phyloP scores from a whole-genome alignment of 2,329 filamentous ascomycete genomes.

The Scytalidium lignicola region DNA sequence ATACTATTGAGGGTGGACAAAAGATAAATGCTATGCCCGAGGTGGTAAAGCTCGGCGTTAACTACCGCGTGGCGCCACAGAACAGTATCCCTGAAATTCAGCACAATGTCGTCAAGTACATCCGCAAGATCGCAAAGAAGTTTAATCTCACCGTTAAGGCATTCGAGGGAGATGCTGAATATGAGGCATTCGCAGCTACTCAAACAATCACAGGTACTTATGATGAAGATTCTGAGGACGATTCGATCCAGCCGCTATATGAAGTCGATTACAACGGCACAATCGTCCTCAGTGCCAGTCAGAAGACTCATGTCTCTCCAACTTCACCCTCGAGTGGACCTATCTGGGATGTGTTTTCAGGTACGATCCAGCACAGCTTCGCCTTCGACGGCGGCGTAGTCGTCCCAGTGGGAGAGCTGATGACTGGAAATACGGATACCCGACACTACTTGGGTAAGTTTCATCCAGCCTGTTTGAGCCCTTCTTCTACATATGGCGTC shows the following conservation, averaged over 20 bases:
- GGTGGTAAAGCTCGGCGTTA: conserved; percentile 43
- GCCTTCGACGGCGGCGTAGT: conserved; percentile 2
- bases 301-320: conserved; percentile 28
- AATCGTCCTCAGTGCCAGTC: conserved; percentile 28
- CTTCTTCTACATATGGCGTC: no score
- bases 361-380: background rate
- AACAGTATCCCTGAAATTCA: conserved; percentile 41
- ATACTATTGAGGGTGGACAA: conserved; percentile 47
- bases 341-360: background rate
- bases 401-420: background rate
- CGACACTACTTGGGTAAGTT: conserved; percentile 1
- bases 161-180: conserved; percentile 33
- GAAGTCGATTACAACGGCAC: conserved; percentile 36
- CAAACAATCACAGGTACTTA: conserved; percentile 9
- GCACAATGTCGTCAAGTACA: conserved; percentile 42
- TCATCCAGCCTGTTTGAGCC: no score
- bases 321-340: conserved; percentile 25
- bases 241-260: conserved; percentile 24
- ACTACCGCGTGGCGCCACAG: conserved; percentile 41
- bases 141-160: conserved; percentile 37
- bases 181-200: conserved; percentile 20
- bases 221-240: background rate
- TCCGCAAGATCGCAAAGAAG: background rate
- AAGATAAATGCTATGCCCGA: conserved; percentile 55
- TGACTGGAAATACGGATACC: conserved; percentile 6